phyloP scores from a whole-genome alignment of 345 rosid genomes.

The Hevea brasiliensis region DNA sequence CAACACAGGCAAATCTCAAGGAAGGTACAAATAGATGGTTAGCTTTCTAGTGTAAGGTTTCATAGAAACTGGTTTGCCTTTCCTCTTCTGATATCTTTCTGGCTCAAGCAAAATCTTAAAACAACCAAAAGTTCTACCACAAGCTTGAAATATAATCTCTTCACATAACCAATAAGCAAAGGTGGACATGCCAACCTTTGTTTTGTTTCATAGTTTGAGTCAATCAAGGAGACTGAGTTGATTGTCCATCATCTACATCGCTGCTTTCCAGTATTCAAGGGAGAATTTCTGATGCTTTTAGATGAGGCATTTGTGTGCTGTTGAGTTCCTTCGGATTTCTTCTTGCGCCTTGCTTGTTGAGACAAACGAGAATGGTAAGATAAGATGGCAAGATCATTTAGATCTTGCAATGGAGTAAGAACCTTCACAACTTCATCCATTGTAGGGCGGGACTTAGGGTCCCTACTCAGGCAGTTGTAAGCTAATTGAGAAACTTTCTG shows the following conservation, averaged over 20 bases:
- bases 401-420: slow-evolving; percentile 32
- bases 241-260: slow-evolving; percentile 39
- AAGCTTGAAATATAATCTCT: slow-evolving; percentile 32
- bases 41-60: slow-evolving; percentile 39
- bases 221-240: slow-evolving; percentile 27
- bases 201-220: slow-evolving; percentile 22
- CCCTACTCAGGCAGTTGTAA: slow-evolving; percentile 31
- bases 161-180: slow-evolving; percentile 25
- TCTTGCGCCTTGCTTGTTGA: slow-evolving; percentile 69
- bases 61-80: slow-evolving; percentile 19
- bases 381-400: slow-evolving; percentile 32
- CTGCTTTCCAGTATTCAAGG: slow-evolving; percentile 55
- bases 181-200: slow-evolving; percentile 26
- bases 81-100: slow-evolving; percentile 17
- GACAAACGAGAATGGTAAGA: slow-evolving; percentile 35
- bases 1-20: slow-evolving; percentile 32
- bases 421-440: slow-evolving; percentile 37
- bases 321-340: slow-evolving; percentile 50
- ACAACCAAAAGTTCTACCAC: slow-evolving; percentile 28
- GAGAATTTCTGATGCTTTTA: slow-evolving; percentile 53
- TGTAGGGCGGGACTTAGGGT: slow-evolving; percentile 31
- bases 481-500: slow-evolving; percentile 36
- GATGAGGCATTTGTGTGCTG: slow-evolving; percentile 34
- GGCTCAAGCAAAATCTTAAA: slow-evolving; percentile 24
- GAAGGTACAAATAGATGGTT: slow-evolving; percentile 31